Conservation (phyloP, 1,139 yeast genomes). For the Taphrina pruni region DNA sequence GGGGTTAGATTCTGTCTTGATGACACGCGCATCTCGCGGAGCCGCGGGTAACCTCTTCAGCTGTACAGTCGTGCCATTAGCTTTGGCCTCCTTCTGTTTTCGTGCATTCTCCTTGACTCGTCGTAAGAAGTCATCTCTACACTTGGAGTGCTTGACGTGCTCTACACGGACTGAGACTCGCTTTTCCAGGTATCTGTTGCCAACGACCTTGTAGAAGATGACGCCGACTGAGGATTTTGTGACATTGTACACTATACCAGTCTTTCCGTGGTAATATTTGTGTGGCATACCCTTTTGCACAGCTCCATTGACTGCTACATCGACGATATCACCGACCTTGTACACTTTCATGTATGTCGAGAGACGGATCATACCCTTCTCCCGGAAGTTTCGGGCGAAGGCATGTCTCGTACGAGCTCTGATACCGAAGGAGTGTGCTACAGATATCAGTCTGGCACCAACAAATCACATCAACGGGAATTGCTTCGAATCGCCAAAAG, state of each 20-base stretch:
- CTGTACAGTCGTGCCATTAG: constrained; percentile 83
- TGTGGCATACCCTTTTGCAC: constrained; percentile 99
- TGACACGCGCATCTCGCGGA: constrained; percentile 92
- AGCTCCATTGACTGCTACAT: constrained; percentile 96
- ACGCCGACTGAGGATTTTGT: constrained; percentile 99
- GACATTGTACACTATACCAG: constrained; percentile 98
- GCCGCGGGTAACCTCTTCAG: constrained; percentile 98
- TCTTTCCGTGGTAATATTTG: constrained; percentile 99
- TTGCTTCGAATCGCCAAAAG: constrained; percentile 2
- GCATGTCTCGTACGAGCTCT: constrained; percentile 44
- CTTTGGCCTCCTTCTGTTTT: constrained; percentile 92
- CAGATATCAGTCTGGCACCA: not conserved
- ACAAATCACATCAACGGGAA: not conserved
- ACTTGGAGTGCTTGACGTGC: constrained; percentile 99
- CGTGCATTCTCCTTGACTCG: constrained; percentile 98
- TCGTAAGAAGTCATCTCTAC: constrained; percentile 98
- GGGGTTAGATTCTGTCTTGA: constrained; percentile 75
- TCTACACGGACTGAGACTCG: constrained; percentile 98
- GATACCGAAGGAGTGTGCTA: constrained; percentile 73
- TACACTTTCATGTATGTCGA: constrained; percentile 96
- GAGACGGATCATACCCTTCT: constrained; percentile 54
- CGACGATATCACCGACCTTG: constrained; percentile 99
- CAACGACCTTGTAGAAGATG: constrained; percentile 96
- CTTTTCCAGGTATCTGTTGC: constrained; percentile 98
- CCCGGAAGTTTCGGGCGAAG: constrained; percentile 43